phyloP scores from a whole-genome alignment of 352 stramenopile genomes.

The Pythium oligandrum region DNA sequence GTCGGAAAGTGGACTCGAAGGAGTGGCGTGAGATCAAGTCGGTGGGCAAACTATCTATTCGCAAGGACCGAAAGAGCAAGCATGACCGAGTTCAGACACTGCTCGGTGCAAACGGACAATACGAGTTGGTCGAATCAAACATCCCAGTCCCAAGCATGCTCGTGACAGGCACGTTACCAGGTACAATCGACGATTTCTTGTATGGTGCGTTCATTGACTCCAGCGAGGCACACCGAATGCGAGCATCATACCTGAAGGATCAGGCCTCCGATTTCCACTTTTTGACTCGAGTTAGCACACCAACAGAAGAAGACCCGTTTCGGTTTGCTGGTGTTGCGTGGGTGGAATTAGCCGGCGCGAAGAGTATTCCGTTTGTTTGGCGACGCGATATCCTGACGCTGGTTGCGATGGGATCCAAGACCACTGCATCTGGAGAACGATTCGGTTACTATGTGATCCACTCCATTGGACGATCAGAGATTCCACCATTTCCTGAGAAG shows the following conservation, averaged over 20 bases:
- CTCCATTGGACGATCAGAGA: conserved; percentile 1
- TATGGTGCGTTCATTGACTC: conserved; percentile 4
- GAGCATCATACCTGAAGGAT: conserved; percentile 1
- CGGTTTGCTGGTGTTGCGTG: not conserved
- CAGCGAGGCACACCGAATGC: not conserved
- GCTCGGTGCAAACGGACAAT: not conserved
- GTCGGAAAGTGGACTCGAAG: not conserved
- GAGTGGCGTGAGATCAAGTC: conserved; percentile 1
- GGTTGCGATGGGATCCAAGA: not conserved
- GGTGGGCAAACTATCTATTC: not conserved
- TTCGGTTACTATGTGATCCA: conserved; percentile 10
- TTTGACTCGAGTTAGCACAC: not conserved
- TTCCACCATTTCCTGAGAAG: not conserved
- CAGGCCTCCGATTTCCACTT: not conserved
- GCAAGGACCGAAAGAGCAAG: not conserved
- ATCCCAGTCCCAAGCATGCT: not conserved
- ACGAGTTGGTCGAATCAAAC: not conserved
- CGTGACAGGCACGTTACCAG: not conserved
- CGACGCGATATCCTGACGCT: not conserved
- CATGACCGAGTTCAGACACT: not conserved
- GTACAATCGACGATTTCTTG: conserved; percentile 3
- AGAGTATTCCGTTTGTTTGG: conserved; percentile 1
- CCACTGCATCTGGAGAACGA: conserved; percentile 1
- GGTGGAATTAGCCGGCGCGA: not conserved
- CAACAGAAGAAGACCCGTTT: not conserved